Evolutionary conservation across 371 early-diverging fungal genomes (phyloP).

Genomic region (Mortierella sp.): DNA sequence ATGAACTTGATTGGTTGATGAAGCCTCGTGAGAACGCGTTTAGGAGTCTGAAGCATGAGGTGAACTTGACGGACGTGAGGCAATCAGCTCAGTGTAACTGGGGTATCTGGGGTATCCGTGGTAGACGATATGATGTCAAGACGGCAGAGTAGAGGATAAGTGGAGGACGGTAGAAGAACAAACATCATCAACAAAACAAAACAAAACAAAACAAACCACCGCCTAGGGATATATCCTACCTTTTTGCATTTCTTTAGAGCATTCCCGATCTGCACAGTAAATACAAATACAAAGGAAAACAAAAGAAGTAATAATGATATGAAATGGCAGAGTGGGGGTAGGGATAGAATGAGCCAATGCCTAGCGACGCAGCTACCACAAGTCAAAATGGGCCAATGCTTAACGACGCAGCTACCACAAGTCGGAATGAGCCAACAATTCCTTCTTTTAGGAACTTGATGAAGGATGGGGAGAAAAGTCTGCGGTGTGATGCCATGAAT

Average conservation of each 20-base stretch:
- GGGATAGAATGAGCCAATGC: neutral
- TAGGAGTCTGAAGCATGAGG: slow-evolving; percentile 79
- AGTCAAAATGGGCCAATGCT: neutral
- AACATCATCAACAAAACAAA: neutral
- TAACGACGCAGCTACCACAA: too few species aligned
- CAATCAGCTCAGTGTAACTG: slow-evolving; percentile 82
- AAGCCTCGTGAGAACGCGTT: slow-evolving; percentile 77
- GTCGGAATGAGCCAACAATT: too few species aligned
- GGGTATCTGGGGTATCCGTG: slow-evolving; percentile 87
- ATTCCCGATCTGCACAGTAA: neutral
- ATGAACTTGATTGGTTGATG: slow-evolving; percentile 82
- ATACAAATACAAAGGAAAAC: neutral
- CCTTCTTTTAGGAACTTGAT: too few species aligned
- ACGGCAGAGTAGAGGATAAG: slow-evolving; percentile 33
- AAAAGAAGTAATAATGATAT: neutral
- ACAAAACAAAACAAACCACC: neutral
- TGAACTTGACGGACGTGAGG: slow-evolving; percentile 78
- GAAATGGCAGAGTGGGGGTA: neutral
- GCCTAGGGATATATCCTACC: too few species aligned
- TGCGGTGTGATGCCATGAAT: too few species aligned
- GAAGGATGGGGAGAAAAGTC: too few species aligned
- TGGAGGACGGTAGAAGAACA: slow-evolving; percentile 8
- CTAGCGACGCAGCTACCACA: too few species aligned
- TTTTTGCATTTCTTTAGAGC: too few species aligned
- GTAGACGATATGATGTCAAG: slow-evolving; percentile 84